Evolutionary conservation across 257 asterid genomes (phyloP).

Genomic region (Oldenlandia corymbosa): DNA sequence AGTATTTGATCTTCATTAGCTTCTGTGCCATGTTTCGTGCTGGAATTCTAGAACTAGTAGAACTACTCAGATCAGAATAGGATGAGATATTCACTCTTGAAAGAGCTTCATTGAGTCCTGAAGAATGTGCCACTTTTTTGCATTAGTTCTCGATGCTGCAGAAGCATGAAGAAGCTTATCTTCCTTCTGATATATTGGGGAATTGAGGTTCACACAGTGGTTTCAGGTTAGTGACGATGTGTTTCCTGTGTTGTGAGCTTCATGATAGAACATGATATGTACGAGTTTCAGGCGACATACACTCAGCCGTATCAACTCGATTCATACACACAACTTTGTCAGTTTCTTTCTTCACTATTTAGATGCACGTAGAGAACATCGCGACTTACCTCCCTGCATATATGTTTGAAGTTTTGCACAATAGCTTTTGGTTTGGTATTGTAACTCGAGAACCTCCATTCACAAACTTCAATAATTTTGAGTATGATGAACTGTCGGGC

Average conservation of each 20-base stretch:
- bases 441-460: not conserved
- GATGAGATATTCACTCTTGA: too few relatives aligned
- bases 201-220: too few relatives aligned
- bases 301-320: not conserved
- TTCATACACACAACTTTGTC: not conserved
- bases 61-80: too few relatives aligned
- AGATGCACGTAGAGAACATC: not conserved
- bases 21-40: too few relatives aligned
- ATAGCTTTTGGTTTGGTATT: not conserved
- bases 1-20: too few relatives aligned
- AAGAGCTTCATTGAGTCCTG: too few relatives aligned
- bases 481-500: not conserved
- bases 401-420: not conserved
- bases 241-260: not conserved
- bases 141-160: too few relatives aligned
- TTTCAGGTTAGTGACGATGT: too few relatives aligned
- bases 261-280: not conserved
- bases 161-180: too few relatives aligned
- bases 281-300: not conserved
- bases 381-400: not conserved
- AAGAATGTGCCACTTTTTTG: too few relatives aligned
- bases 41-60: too few relatives aligned
- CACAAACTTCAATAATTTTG: not conserved
- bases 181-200: too few relatives aligned
- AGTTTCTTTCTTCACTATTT: not conserved